Percentiles rank a stretch among this genome's conserved stretches.
phyloP scores from a whole-genome alignment of 2,329 filamentous ascomycete species.

The Bisporella sp. region DNA sequence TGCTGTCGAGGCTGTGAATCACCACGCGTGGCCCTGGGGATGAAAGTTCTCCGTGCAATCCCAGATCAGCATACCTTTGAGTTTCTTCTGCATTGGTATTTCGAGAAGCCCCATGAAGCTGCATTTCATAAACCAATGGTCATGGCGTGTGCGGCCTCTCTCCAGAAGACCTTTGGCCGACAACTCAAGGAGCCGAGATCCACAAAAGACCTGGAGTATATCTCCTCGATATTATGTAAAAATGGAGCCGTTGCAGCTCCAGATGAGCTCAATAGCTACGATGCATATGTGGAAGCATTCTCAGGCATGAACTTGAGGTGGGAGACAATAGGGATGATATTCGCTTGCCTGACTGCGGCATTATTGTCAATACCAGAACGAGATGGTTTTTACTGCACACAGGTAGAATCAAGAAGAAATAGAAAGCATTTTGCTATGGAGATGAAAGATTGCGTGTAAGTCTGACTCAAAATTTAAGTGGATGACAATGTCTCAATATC shows the following conservation, averaged over 20 bases:
- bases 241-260: slow-evolving; percentile 21
- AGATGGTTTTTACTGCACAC: slow-evolving; percentile 20
- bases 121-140: slow-evolving; percentile 11
- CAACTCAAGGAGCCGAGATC: slow-evolving; percentile 15
- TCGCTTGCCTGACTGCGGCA: slow-evolving; percentile 14
- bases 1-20: slow-evolving; percentile 7
- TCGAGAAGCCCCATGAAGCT: slow-evolving; percentile 13
- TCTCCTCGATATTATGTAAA: slow-evolving; percentile 21
- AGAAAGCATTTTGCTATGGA: slow-evolving; percentile 21
- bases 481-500: no score
- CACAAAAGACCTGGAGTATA: slow-evolving; percentile 17
- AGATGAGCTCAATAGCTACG: slow-evolving; percentile 19
- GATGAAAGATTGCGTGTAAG: slow-evolving; percentile 23
- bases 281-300: slow-evolving; percentile 23
- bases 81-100: slow-evolving; percentile 20
- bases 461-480: no score
- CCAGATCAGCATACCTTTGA: slow-evolving; percentile 21
- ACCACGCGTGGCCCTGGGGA: slow-evolving; percentile 20
- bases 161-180: slow-evolving; percentile 19
- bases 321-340: slow-evolving; percentile 26
- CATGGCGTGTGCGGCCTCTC: slow-evolving; percentile 11
- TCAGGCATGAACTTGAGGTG: slow-evolving; percentile 24
- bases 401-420: slow-evolving; percentile 17
- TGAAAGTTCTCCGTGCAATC: slow-evolving; percentile 19
- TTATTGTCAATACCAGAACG: slow-evolving; percentile 15